These are phyloP conservation scores for Hypoxylon fuscum DNA, from an alignment of 495 filamentous ascomycete species.

Conservation along the genomic window DNA sequence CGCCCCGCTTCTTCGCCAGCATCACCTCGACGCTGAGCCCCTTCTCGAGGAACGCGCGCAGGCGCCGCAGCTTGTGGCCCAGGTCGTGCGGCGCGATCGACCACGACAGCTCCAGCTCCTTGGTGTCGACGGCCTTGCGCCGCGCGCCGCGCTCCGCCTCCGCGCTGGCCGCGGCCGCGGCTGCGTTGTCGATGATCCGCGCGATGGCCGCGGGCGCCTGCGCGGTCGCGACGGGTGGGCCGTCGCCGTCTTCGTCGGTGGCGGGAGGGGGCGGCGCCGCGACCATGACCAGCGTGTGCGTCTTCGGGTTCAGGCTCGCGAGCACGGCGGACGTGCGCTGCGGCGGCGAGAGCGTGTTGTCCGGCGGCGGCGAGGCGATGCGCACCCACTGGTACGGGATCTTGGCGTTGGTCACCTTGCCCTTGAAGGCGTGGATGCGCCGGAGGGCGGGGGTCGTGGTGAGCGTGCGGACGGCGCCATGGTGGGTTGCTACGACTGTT, in stretches of 20 bases:
- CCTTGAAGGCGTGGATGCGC: constrained; percentile 9
- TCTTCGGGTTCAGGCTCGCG: constrained; percentile 53
- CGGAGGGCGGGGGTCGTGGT: constrained; percentile 22
- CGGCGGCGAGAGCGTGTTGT: constrained; percentile 56
- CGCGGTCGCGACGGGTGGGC: constrained; percentile 1
- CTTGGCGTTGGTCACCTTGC: constrained; percentile 57
- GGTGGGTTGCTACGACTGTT: constrained; percentile 1
- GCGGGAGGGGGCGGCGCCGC: constrained; percentile 40
- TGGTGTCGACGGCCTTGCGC: constrained; percentile 46
- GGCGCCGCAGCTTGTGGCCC: constrained; percentile 64
- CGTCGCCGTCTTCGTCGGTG: background rate
- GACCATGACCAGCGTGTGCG: constrained; percentile 68
- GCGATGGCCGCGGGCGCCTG: constrained; percentile 63
- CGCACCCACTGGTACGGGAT: constrained; percentile 63
- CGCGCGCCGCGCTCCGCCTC: constrained; percentile 14
- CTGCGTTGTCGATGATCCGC: constrained; percentile 66
- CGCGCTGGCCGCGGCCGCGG: constrained; percentile 39
- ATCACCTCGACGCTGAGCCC: constrained; percentile 70
- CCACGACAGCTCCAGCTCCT: constrained; percentile 88
- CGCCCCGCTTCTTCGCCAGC: constrained; percentile 55
- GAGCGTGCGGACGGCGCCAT: constrained; percentile 24
- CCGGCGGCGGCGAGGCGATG: constrained; percentile 59
- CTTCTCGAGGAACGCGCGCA: constrained; percentile 69
- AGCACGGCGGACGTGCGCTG: constrained; percentile 56
- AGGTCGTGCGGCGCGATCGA: constrained; percentile 76